Conservation (phyloP, 148 eudicot species). For the Salicornia ramosissima region DNA sequence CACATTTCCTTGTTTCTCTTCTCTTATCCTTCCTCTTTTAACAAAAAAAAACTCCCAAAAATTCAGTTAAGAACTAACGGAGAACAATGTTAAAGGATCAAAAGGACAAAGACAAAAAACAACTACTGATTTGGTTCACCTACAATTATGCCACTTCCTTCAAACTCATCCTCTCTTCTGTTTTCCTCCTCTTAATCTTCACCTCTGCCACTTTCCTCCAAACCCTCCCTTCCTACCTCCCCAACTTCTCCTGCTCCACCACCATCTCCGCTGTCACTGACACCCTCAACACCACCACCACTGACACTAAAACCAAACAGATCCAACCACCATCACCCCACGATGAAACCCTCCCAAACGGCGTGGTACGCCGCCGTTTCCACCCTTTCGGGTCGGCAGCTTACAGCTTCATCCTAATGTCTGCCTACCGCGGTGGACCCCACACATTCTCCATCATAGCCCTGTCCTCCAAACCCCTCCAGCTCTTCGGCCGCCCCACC, state of each 20-base stretch:
- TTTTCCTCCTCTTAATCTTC: slow-evolving; percentile 52
- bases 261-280: slow-evolving; percentile 3
- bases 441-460: slow-evolving; percentile 52
- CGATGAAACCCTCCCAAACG: slow-evolving; percentile 20
- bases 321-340: slow-evolving; percentile 6
- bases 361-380: slow-evolving; percentile 42
- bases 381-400: slow-evolving; percentile 54
- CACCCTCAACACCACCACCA: slow-evolving; percentile 11
- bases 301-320: slow-evolving; percentile 13
- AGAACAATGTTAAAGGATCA: background rate
- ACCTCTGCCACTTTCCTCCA: slow-evolving; percentile 35
- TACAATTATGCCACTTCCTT: slow-evolving; percentile 56
- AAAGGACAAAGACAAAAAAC: background rate
- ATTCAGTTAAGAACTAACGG: too few species aligned
- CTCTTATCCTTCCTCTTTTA: too few species aligned
- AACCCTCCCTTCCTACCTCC: slow-evolving; percentile 47
- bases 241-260: slow-evolving; percentile 29
- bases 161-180: slow-evolving; percentile 45
- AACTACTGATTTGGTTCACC: slow-evolving; percentile 34
- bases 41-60: background rate
- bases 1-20: too few species aligned
- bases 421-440: slow-evolving; percentile 75
- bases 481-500: slow-evolving; percentile 42
- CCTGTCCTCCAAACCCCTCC: slow-evolving; percentile 61
- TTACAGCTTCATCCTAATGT: slow-evolving; percentile 61